Conservation (phyloP, 306 rosid genomes). For the Ormosia emarginata region DNA sequence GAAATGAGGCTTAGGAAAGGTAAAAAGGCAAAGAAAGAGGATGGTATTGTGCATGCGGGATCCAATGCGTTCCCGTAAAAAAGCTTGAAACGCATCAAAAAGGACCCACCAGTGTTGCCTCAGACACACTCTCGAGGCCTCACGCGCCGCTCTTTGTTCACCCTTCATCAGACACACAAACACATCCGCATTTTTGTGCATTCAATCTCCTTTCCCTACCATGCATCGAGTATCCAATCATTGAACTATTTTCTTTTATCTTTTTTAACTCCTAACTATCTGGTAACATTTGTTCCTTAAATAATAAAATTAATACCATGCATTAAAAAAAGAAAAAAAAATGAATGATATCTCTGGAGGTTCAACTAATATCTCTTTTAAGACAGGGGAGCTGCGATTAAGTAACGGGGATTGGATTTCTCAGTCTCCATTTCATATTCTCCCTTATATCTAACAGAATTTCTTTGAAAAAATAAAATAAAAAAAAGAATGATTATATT, state of each 20-base stretch:
- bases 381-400: no score
- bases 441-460: no score
- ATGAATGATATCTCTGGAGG: background rate
- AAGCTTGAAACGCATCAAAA: conserved; percentile 12
- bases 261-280: background rate
- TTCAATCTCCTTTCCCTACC: background rate
- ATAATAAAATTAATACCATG: background rate
- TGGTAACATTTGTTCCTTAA: background rate
- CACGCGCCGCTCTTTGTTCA: conserved; percentile 70
- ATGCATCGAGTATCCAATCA: conserved; percentile 38
- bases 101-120: conserved; percentile 25
- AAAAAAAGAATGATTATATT: background rate
- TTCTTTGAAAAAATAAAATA: no score
- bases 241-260: background rate
- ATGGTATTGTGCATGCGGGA: conserved; percentile 16
- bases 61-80: conserved; percentile 29
- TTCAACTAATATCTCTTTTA: background rate
- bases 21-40: background rate
- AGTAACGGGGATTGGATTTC: no score
- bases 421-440: no score
- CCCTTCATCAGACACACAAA: conserved; percentile 29
- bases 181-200: background rate
- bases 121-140: conserved; percentile 49
- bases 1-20: background rate
- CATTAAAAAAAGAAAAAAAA: background rate